These are phyloP conservation scores for Capsicum chinense DNA, from an alignment of 257 asterid genomes.

Conservation along the genomic window DNA sequence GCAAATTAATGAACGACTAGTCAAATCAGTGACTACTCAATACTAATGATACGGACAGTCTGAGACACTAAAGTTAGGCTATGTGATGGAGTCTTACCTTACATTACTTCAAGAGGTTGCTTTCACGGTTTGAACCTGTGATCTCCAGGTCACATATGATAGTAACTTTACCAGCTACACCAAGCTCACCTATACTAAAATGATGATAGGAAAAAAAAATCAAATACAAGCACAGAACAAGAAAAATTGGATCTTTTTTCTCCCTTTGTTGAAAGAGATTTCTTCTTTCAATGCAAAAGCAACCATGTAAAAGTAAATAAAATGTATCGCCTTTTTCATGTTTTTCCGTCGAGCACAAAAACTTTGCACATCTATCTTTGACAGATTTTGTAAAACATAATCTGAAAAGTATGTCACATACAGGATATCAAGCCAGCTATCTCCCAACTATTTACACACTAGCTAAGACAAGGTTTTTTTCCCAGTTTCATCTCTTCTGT, in stretches of 20 bases:
- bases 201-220: neutral
- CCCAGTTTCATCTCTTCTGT: conserved; percentile 9
- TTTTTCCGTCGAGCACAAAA: neutral
- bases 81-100: too few species aligned
- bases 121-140: too few species aligned
- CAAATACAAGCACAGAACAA: neutral
- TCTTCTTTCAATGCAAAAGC: neutral
- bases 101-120: too few species aligned
- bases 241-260: neutral
- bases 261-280: neutral
- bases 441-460: conserved; percentile 17
- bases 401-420: neutral
- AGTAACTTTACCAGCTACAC: too few species aligned
- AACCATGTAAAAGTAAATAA: neutral
- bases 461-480: conserved; percentile 24
- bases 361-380: neutral
- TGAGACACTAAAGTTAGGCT: too few species aligned
- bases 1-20: too few species aligned
- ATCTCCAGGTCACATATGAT: too few species aligned
- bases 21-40: too few species aligned
- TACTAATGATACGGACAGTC: too few species aligned
- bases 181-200: neutral
- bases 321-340: neutral
- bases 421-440: conserved; percentile 23
- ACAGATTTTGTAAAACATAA: neutral